These are phyloP conservation scores for Capsicum pubescens DNA, from an alignment of 257 asterid species.

Conservation along the genomic window DNA sequence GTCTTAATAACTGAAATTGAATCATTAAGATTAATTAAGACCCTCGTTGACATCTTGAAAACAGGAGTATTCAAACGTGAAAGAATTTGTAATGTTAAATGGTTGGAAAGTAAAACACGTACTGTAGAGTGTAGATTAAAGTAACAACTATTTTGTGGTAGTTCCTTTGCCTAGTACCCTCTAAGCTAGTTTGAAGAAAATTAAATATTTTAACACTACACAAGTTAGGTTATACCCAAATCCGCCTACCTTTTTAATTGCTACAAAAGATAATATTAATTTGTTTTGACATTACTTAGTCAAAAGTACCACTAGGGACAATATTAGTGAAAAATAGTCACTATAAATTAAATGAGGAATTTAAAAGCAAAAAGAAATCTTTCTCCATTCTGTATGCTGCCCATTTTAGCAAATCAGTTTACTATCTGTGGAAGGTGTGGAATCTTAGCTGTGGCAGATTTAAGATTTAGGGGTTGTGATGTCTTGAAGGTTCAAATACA, in stretches of 20 bases:
- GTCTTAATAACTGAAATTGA: too few species aligned
- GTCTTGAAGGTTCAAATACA: too few species aligned
- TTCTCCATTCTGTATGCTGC: not conserved
- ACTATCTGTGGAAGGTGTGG: too few species aligned
- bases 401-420: not conserved
- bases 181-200: not conserved
- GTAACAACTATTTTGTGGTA: not conserved
- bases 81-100: not conserved
- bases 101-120: constrained; percentile 2
- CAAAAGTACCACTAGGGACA: not conserved
- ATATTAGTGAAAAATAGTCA: not conserved
- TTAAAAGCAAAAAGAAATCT: not conserved
- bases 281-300: not conserved
- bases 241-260: not conserved
- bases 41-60: not conserved
- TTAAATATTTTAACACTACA: not conserved
- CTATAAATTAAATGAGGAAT: not conserved
- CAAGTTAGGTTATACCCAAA: not conserved
- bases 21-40: too few species aligned
- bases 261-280: not conserved
- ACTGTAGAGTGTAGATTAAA: too few species aligned
- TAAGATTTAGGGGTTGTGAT: too few species aligned
- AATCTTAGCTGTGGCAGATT: too few species aligned
- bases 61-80: not conserved
- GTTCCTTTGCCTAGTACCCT: too few species aligned